A percentile compares a stretch with the other conserved stretches of the same genome.
These are phyloP conservation scores for Metarhizium anisopliae DNA, from an alignment of 2,329 filamentous ascomycete genomes.

Conservation along the genomic window DNA sequence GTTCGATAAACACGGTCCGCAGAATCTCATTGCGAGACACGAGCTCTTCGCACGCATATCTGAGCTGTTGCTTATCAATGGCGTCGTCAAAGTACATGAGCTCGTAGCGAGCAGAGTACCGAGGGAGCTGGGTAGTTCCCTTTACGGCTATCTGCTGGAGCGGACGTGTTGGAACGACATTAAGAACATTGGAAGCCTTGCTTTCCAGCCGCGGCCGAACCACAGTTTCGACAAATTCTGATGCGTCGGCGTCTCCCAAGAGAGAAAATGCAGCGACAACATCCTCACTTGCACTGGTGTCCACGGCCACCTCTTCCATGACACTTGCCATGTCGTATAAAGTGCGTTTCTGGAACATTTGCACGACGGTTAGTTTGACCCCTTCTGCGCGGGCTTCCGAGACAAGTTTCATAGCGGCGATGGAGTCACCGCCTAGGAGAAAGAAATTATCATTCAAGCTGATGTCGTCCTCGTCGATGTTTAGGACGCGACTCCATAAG, in stretches of 20 bases:
- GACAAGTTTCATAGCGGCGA: constrained; percentile 52
- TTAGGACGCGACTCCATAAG: constrained; percentile 40
- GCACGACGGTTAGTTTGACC: constrained; percentile 41
- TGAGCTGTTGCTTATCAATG: constrained; percentile 39
- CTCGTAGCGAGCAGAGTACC: constrained; percentile 56
- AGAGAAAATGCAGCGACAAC: constrained; percentile 32
- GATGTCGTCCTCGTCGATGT: constrained; percentile 35
- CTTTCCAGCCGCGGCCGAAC: constrained; percentile 44
- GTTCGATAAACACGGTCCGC: constrained; percentile 54
- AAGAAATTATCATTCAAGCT: constrained; percentile 51
- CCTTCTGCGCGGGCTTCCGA: constrained; percentile 41
- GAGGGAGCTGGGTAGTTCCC: constrained; percentile 46
- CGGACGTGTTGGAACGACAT: constrained; percentile 50
- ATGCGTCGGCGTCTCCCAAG: constrained; percentile 29
- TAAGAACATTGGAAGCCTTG: constrained; percentile 39
- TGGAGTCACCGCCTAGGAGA: constrained; percentile 50
- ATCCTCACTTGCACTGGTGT: neutral
- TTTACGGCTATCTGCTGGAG: constrained; percentile 51
- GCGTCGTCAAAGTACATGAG: constrained; percentile 50
- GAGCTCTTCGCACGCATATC: constrained; percentile 42
- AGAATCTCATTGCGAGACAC: constrained; percentile 55
- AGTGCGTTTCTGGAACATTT: constrained; percentile 42
- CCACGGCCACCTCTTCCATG: constrained; percentile 20
- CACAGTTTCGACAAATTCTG: constrained; percentile 34
- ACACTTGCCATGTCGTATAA: constrained; percentile 44